Evolutionary conservation across 192 early-diverging fungal species (phyloP), one percentile per base, ranked within the genome.

Genomic region (Tieghemiomyces parasiticus): DNA sequence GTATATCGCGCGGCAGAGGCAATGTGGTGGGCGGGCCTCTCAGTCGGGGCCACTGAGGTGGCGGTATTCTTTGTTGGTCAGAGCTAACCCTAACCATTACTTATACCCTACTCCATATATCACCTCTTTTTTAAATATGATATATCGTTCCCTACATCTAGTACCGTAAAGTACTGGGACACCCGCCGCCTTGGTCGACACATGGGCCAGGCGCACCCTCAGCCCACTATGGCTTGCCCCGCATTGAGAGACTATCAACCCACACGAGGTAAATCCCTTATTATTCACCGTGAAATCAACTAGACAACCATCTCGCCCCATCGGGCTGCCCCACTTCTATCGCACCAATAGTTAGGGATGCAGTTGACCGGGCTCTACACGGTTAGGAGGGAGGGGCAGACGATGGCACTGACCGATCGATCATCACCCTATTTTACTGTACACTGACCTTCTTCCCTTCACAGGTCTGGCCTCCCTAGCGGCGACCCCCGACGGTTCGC

Each of bases 161-260:
- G 83, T 22, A 64, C 78, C 28, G 69, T 94, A 32, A 89, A 86
- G 67, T 76, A 84, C 34, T 94, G 91, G 91, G 91, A 94, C 64
- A 70, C 86, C 55, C 67, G 91, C 8, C 76, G 65, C 59, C 70
- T 46, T 28, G 71, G 61, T 22, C 71, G 66, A 48, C 63, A 71
- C 35, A 63, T 66, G 33, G 61, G 67, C 20, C 50, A 71, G 30
- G 67, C 64, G 47, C 65, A 67, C 38, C 82, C 78, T 1, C 54
- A 55, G 14, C 80, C 66, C 14, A 28, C 66, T 63, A 24, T 75
- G 72, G 51, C 65, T 49, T 60, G 74, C n/a, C 61, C 59, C 35
- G 66, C 69, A 51, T 60, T 65, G 35, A 69, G 59, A 34, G 26
- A 61, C 2, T 61, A 67, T 0, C 68, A 64, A 29, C 56, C 59